These are phyloP conservation scores for Curvularia spicifera DNA, from an alignment of 2,329 filamentous ascomycete genomes.

Conservation along the genomic window DNA sequence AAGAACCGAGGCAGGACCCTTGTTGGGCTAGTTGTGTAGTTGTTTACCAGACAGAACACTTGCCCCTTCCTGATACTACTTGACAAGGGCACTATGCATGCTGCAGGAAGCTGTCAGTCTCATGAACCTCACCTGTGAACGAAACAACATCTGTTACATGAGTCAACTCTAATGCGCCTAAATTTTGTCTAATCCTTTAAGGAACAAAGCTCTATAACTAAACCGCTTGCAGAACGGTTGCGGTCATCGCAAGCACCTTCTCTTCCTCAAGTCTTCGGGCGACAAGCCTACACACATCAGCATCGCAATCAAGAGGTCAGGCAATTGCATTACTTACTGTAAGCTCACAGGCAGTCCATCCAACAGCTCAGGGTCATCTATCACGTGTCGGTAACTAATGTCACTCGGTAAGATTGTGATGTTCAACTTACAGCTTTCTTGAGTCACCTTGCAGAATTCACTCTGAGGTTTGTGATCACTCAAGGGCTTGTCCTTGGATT, in stretches of 20 bases:
- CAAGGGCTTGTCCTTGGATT: slow-evolving; percentile 44
- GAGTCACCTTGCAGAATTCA: slow-evolving; percentile 50
- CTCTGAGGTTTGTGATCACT: slow-evolving; percentile 39
- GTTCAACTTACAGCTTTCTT: slow-evolving; percentile 51
- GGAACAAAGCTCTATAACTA: not conserved
- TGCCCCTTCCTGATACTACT: slow-evolving; percentile 8
- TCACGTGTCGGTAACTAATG: not conserved
- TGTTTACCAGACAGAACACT: slow-evolving; percentile 2
- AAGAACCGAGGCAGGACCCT: not conserved
- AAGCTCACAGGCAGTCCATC: slow-evolving; percentile 55
- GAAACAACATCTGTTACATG: not conserved
- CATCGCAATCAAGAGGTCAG: not conserved
- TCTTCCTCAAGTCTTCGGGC: slow-evolving; percentile 52
- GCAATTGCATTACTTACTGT: slow-evolving; percentile 34
- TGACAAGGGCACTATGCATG: not conserved
- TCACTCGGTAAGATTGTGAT: too few species aligned
- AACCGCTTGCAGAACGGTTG: slow-evolving; percentile 42
- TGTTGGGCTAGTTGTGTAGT: not conserved
- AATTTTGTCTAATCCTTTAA: not conserved
- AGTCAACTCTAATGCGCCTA: not conserved
- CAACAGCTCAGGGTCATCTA: slow-evolving; percentile 49
- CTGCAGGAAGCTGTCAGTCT: not conserved
- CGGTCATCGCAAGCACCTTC: slow-evolving; percentile 52
- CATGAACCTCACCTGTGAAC: not conserved
- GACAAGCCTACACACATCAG: slow-evolving; percentile 36